Base-by-base conservation (phyloP, 345 rosid genomes). In the Physaria fendleri region DNA sequence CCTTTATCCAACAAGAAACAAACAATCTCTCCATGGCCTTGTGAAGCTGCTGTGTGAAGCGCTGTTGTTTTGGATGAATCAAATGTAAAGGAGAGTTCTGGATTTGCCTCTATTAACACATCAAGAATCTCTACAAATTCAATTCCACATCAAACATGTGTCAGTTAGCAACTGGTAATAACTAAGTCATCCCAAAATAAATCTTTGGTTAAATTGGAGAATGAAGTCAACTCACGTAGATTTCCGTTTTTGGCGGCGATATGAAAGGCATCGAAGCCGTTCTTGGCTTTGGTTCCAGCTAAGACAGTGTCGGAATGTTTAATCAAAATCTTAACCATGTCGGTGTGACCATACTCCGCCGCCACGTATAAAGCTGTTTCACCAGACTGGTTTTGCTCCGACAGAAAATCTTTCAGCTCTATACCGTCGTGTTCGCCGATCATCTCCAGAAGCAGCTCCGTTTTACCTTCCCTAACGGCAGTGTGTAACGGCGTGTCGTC, bases 291-390 rank as follows among this genome's bases (percentile, higher is more conserved):
- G 23, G 76, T 61, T 46, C 57, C 78, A n/a, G 98, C 95, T 62
- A 73, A 65, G 30, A 33, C 73, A 45, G 69, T 46, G 66, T 84
- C 96, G 33, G 69, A 81, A 64, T 70, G 65, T 69, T 74, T 80
- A 44, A 86, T 79, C 70, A 92, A 64, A 73, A 73, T 79, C 76
- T 66, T 79, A 60, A 86, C 95, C 61, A 88, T 50, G 33, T 81
- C 85, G 47, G 59, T 81, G 65, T 67, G 45, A 41, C 93, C 95
- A 43, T 40, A 65, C 75, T 92, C 95, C 2, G 98, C 79, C 5
- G 93, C 96, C n/a, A 85, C 85, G 60, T 85, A 92, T 1, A 92
- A 72, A 9, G 84, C 81, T 3, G 96, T 88, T 64, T 92, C 96
- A 1, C 98, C 98, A 0, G 90, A 78, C 15, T 81, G 88, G 72